phyloP scores from a whole-genome alignment of 495 filamentous ascomycete species.

The Elasticomyces elasticus region DNA sequence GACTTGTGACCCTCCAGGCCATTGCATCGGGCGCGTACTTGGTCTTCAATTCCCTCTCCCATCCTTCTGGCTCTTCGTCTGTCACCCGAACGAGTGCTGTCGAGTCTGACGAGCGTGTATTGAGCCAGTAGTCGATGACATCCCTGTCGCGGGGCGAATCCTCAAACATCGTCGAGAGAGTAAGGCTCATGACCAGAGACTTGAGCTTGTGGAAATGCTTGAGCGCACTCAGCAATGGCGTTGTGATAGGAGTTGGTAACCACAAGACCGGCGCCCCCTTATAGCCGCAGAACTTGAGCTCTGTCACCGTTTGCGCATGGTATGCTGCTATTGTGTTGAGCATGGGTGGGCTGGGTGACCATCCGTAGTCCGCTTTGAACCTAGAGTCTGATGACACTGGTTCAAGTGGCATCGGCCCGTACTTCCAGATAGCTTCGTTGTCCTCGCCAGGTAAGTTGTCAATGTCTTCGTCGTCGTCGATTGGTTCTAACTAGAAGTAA shows the following conservation, averaged over 20 bases:
- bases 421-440: constrained; percentile 13
- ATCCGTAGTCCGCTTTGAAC: constrained; percentile 26
- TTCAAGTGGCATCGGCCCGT: background rate
- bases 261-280: constrained; percentile 23
- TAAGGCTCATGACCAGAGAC: constrained; percentile 25
- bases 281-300: constrained; percentile 33
- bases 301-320: constrained; percentile 24
- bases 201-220: constrained; percentile 27
- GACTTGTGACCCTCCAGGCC: constrained; percentile 21
- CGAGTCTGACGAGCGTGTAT: constrained; percentile 21
- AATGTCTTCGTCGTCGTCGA: too few relatives aligned
- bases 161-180: constrained; percentile 25
- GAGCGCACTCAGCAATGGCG: constrained; percentile 23
- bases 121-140: constrained; percentile 28
- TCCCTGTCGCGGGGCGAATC: constrained; percentile 20
- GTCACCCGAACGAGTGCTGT: constrained; percentile 23
- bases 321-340: constrained; percentile 26
- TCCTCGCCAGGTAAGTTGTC: too few relatives aligned
- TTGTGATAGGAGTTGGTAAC: constrained; percentile 22
- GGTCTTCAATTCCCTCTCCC: constrained; percentile 23
- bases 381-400: constrained; percentile 6
- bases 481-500: too few relatives aligned
- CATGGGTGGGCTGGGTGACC: constrained; percentile 24
- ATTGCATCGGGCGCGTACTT: constrained; percentile 23
- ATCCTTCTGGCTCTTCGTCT: constrained; percentile 15